Base-by-base conservation (phyloP, 2,329 filamentous ascomycete species). In the Didymella pinodella region DNA sequence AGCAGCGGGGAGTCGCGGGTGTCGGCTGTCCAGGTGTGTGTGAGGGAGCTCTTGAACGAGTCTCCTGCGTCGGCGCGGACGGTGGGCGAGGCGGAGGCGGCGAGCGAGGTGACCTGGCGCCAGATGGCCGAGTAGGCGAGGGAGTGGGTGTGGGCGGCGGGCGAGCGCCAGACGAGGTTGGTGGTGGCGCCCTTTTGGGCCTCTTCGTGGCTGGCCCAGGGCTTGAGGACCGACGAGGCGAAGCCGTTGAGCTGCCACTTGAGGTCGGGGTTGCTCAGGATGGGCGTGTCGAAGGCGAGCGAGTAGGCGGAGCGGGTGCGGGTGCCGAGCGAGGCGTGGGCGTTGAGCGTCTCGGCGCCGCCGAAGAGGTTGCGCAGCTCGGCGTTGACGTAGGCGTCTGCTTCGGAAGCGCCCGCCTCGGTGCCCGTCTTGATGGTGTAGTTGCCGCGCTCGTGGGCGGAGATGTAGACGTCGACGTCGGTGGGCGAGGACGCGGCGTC, bases 171-270 rank as follows among this genome's bases (percentile, higher is more conserved):
- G 38, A 88, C 87, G 40, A 97, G 82, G 65, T 91, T 93, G 12
- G 90, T 81, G 68, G 86, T 89, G 20, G 86, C 92, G 16, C 93
- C 93, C 71, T 89, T 91, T 20, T 96, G 80, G 3, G 89, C 88
- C 78, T 99, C 94, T 69, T 98, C 94, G 73, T 99, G 94, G 64
- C 91, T 95, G 22, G 95, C 93, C 91, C 92, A 98, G 12, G 88
- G 86, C 79, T 98, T 97, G 62, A 94, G 86, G 0, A 92, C 96
- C 44, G 92, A 89, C 62, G 91, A 96, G 10, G 90, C 88, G 44
- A 97, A 82, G 1, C 86, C 93, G 65, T 96, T 93, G 60, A 96
- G 70, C 66, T 94, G 89, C 61, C 93, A 82, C 61, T 90, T 86
- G 69, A 92, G 81, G 73, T 97, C 89, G 0, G 95, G 93, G 74